Evolutionary conservation across 495 filamentous ascomycete genomes (phyloP).

Genomic region (Aspergillus carlsbadensis): DNA sequence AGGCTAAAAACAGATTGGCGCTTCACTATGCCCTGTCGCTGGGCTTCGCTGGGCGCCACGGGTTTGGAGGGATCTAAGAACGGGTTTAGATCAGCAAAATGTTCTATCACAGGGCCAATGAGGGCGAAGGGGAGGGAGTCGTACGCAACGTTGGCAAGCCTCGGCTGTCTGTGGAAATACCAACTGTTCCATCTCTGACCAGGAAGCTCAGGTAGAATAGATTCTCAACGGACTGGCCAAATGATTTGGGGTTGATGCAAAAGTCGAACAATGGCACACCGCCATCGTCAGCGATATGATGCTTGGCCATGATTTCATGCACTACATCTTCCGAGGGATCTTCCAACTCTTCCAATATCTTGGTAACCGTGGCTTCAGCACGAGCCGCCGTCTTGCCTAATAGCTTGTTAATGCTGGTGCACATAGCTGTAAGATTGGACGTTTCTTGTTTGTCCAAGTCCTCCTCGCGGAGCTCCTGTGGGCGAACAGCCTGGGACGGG

Average conservation of each 20-base stretch:
- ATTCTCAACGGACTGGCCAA: conserved; percentile 96
- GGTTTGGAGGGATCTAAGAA: conserved; percentile 37
- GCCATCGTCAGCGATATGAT: conserved; percentile 59
- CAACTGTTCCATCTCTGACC: conserved; percentile 78
- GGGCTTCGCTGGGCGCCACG: conserved; percentile 43
- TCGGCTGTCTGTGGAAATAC: conserved; percentile 61
- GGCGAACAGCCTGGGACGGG: conserved; percentile 61
- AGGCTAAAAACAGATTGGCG: conserved; percentile 84
- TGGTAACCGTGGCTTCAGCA: conserved; percentile 31
- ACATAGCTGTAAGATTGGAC: conserved; percentile 70
- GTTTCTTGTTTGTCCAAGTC: conserved; percentile 73
- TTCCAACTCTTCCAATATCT: conserved; percentile 28
- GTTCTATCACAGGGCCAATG: background rate
- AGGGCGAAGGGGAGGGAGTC: conserved; percentile 23
- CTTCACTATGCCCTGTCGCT: conserved; percentile 54
- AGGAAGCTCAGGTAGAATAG: conserved; percentile 96
- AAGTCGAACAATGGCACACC: conserved; percentile 78
- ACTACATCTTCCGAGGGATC: conserved; percentile 35
- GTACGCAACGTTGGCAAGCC: conserved; percentile 72
- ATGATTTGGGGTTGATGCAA: conserved; percentile 82
- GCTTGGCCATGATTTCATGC: conserved; percentile 47
- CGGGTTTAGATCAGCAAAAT: conserved; percentile 23
- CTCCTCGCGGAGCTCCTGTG: conserved; percentile 67
- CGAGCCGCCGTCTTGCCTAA: conserved; percentile 40
- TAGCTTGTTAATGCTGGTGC: conserved; percentile 56